A percentile compares a stretch with the other conserved stretches of the same genome.
These are phyloP conservation scores for Pneumocystis carinii DNA, from an alignment of 1,139 yeast species.

Conservation along the genomic window DNA sequence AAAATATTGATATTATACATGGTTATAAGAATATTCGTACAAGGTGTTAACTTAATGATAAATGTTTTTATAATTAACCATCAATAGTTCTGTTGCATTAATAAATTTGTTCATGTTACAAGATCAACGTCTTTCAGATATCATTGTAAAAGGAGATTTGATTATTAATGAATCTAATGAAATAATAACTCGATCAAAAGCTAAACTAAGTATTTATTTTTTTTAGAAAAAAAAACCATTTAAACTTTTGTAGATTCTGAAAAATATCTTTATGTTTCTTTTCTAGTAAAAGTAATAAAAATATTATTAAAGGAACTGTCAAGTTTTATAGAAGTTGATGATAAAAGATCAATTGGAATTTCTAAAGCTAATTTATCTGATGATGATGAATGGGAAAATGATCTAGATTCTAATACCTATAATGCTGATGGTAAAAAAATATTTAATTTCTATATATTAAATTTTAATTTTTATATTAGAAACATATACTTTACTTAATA, in stretches of 20 bases:
- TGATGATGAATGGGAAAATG: constrained; percentile 7
- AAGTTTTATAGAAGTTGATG: background rate
- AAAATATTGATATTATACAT: constrained; percentile 10
- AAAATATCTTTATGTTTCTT: constrained; percentile 5
- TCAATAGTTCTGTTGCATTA: constrained; percentile 9
- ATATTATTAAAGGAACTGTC: constrained; percentile 8
- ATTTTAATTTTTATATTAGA: background rate
- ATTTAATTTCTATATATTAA: background rate
- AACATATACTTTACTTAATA: background rate
- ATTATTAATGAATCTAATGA: constrained; percentile 8
- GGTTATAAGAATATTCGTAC: constrained; percentile 10
- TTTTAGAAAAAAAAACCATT: background rate
- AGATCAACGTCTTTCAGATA: constrained; percentile 1
- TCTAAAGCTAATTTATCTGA: background rate
- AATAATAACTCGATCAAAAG: constrained; percentile 12
- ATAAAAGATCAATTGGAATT: constrained; percentile 2
- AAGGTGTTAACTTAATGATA: background rate
- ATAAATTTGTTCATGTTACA: constrained; percentile 7
- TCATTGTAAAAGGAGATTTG: constrained; percentile 12
- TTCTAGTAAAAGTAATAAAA: constrained; percentile 9
- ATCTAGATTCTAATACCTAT: background rate
- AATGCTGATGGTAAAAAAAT: background rate
- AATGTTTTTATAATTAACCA: background rate
- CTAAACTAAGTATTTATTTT: constrained; percentile 3
- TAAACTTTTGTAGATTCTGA: constrained; percentile 6